These are phyloP conservation scores for Starmerella bombicola DNA, from an alignment of 805 yeast species.

Conservation along the genomic window DNA sequence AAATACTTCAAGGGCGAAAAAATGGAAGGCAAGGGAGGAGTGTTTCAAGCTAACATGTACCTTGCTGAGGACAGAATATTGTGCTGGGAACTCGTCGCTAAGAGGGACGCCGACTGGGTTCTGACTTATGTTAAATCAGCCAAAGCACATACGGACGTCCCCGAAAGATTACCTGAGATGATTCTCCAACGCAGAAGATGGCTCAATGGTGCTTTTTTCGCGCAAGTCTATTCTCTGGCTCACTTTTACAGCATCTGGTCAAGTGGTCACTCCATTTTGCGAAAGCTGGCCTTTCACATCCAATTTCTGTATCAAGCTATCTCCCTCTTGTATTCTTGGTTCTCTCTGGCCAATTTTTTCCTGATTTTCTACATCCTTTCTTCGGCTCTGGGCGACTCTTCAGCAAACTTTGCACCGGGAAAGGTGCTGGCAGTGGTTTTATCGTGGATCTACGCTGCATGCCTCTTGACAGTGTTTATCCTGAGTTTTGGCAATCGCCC, in stretches of 20 bases:
- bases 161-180: constrained; percentile 73
- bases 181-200: constrained; percentile 89
- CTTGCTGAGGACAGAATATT: constrained; percentile 91
- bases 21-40: constrained; percentile 57
- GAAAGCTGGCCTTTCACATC: constrained; percentile 60
- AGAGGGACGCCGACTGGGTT: constrained; percentile 57
- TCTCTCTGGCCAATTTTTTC: constrained; percentile 79
- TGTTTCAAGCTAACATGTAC: constrained; percentile 92
- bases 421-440: constrained; percentile 63
- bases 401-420: constrained; percentile 57
- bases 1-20: constrained; percentile 90
- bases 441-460: constrained; percentile 73
- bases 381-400: constrained; percentile 53
- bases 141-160: constrained; percentile 90
- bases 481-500: constrained; percentile 91
- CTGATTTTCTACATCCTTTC: constrained; percentile 82
- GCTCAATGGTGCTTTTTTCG: constrained; percentile 94
- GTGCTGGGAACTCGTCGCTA: constrained; percentile 92
- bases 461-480: constrained; percentile 74
- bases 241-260: constrained; percentile 68
- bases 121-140: constrained; percentile 79
- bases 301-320: constrained; percentile 71
- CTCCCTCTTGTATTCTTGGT: constrained; percentile 76
- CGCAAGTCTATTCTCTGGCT: constrained; percentile 73
- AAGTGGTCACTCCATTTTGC: constrained; percentile 51